Evolutionary conservation across 2,329 filamentous ascomycete species (phyloP).

Genomic region (Malbranchea cinnamomea): DNA sequence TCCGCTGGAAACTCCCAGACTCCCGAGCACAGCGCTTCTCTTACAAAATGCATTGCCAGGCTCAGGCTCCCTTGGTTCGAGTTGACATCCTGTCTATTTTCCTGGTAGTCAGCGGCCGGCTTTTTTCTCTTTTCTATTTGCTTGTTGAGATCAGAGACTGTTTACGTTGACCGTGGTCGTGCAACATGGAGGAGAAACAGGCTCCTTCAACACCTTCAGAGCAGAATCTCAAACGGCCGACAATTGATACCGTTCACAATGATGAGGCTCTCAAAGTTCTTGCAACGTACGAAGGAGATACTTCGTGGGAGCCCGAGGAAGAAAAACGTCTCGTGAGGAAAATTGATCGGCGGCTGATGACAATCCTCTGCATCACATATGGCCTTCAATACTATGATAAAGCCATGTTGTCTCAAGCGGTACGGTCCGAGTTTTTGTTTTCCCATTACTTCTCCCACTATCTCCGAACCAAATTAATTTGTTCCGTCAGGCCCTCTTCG

Average conservation of each 20-base stretch:
- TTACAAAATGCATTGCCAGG: too few species aligned
- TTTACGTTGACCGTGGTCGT: too few species aligned
- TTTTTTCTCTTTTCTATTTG: too few species aligned
- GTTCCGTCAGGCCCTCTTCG: slow-evolving; percentile 18
- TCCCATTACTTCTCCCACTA: neutral
- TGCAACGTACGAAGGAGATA: slow-evolving; percentile 27
- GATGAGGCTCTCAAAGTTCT: slow-evolving; percentile 30
- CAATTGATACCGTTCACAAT: slow-evolving; percentile 22
- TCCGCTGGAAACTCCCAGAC: too few species aligned
- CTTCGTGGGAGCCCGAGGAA: slow-evolving; percentile 28
- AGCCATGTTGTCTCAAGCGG: slow-evolving; percentile 40
- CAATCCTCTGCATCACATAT: slow-evolving; percentile 33
- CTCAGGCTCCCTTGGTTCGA: too few species aligned
- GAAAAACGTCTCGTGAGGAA: slow-evolving; percentile 29
- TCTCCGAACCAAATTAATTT: neutral
- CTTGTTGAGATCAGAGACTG: too few species aligned
- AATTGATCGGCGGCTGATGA: slow-evolving; percentile 31
- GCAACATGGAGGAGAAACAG: too few species aligned
- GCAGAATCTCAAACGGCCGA: too few species aligned
- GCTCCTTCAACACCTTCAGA: too few species aligned
- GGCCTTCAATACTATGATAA: slow-evolving; percentile 37
- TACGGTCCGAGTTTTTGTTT: slow-evolving; percentile 9
- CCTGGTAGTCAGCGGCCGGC: too few species aligned
- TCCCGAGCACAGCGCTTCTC: too few species aligned
- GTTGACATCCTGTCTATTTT: too few species aligned